Evolutionary conservation across 768 basidiomycete genomes (phyloP).

Genomic region (Paxillus ammoniavirescens): DNA sequence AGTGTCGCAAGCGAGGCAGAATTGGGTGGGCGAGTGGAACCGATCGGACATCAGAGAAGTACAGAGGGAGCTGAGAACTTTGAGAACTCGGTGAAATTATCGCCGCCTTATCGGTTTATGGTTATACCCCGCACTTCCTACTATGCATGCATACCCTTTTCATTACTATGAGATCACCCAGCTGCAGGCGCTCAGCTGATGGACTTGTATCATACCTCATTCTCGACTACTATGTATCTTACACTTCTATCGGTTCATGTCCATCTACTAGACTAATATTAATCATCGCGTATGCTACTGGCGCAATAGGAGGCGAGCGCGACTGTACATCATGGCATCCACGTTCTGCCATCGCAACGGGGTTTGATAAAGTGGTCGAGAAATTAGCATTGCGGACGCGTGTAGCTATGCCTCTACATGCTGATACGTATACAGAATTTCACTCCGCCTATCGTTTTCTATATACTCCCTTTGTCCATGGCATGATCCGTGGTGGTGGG

Average conservation of each 20-base stretch:
- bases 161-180: neutral
- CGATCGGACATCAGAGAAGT: constrained; percentile 37
- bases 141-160: neutral
- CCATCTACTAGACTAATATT: neutral
- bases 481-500: too few relatives aligned
- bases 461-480: too few relatives aligned
- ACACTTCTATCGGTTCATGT: constrained; percentile 8
- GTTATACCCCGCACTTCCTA: neutral
- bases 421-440: too few relatives aligned
- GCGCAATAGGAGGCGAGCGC: neutral
- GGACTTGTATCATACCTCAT: neutral
- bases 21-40: constrained; percentile 44
- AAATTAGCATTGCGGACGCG: too few relatives aligned
- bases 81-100: constrained; percentile 19
- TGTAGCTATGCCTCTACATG: too few relatives aligned
- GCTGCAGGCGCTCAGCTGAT: constrained; percentile 20
- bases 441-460: too few relatives aligned
- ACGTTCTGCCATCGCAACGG: neutral
- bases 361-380: too few relatives aligned
- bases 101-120: neutral
- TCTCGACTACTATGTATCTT: neutral
- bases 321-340: neutral
- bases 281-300: neutral
- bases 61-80: constrained; percentile 34
- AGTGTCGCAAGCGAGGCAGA: neutral